Base-by-base conservation (phyloP, 2,329 filamentous ascomycete species). In the Harringtonia aguacate region DNA sequence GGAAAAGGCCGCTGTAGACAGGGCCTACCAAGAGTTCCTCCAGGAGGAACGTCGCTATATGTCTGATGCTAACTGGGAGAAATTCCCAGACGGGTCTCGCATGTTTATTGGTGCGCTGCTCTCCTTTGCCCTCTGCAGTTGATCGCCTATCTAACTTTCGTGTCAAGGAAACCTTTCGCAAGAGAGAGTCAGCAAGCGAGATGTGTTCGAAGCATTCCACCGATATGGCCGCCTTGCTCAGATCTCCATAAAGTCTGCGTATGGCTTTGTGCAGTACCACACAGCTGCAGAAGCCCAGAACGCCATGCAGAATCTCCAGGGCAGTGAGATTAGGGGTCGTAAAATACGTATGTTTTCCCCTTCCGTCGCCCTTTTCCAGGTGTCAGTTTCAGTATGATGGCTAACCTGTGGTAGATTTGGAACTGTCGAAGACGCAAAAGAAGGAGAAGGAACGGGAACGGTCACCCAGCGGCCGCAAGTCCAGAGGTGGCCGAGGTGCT, bases 181-280 rank as follows among this genome's bases (percentile, higher is more conserved):
- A 43, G 90, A 97, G 60, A 82, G 89, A 58, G 89, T 95, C 14
- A 92, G 86, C 8, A 97, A 97, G 64, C 79, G 84, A 52, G 89
- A 97, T 62, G 79, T 97, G 9, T 97, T 95, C 63, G 84, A 94
- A 58, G 73, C 90, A 17, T 97, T 98, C 58, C 80, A 88, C 57
- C 75, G 73, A 46, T 89, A 87, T 58, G 92, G 92, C 43, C 82
- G 81, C 48, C 70, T 98, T 38, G 90, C 89, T 2, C 92, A 98
- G 60, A 92, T 97, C 48, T 94, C 88, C 1, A 86, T 97, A 54
- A 97, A 97, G 62, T 88, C 92, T 52, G 89, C 89, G 2, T 97
- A 95, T 62, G 92, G 92, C 2, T 98, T 97, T 58, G 88, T 97
- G 30, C 92, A 97, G 59, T 98, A 94, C 52, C 74, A 95, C 52